phyloP scores from a whole-genome alignment of 257 asterid species.

The Forsythia viridissima region DNA sequence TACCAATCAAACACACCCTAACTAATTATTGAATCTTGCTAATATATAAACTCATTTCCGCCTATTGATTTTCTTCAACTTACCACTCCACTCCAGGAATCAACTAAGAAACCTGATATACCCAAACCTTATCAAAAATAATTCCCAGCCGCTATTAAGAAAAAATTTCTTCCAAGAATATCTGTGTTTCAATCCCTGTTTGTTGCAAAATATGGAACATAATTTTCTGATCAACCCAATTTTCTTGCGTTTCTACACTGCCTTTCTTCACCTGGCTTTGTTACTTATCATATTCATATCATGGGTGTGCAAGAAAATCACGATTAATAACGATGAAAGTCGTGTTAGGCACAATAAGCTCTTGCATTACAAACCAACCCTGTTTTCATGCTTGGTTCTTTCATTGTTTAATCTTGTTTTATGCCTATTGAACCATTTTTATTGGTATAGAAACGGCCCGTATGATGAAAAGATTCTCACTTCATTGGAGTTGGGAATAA shows the following conservation, averaged over 20 bases:
- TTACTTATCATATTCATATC: slow-evolving; percentile 26
- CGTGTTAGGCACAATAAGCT: slow-evolving; percentile 18
- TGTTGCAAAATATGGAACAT: slow-evolving; percentile 23
- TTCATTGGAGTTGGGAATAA: slow-evolving; percentile 54
- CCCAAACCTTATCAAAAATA: neutral
- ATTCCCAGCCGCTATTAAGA: too few species aligned
- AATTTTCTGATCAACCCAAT: slow-evolving; percentile 46
- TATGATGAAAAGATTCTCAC: slow-evolving; percentile 65
- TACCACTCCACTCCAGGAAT: neutral
- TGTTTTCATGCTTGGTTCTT: slow-evolving; percentile 47
- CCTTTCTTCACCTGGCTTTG: slow-evolving; percentile 51
- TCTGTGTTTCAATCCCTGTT: slow-evolving; percentile 20
- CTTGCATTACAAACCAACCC: slow-evolving; percentile 35
- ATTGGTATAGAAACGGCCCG: slow-evolving; percentile 71
- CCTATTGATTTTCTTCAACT: neutral
- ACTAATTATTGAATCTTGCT: neutral
- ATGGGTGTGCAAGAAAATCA: slow-evolving; percentile 43
- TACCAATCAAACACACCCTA: too few species aligned
- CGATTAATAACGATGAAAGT: slow-evolving; percentile 18
- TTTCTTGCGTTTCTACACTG: slow-evolving; percentile 51
- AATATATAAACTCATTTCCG: neutral
- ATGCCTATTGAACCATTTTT: slow-evolving; percentile 51
- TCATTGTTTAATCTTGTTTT: slow-evolving; percentile 49
- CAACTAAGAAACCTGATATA: neutral
- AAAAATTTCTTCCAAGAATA: slow-evolving; percentile 16